Evolutionary conservation across 129 eudicot genomes (phyloP), one percentile per base, ranked within the genome.

Genomic region (Lonicera japonica): DNA sequence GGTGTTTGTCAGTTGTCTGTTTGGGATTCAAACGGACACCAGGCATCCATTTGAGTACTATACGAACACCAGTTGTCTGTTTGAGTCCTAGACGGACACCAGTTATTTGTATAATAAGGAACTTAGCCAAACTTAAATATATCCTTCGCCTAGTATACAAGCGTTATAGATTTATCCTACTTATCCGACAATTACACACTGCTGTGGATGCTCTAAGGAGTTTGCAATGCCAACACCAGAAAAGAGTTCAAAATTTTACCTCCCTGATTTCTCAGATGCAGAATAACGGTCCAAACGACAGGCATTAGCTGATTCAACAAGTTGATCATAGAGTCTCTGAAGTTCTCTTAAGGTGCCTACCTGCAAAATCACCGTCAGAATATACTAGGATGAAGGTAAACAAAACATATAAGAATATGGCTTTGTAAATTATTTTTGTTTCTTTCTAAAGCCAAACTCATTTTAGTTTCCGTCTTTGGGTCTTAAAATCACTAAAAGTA

Each of bases 251-350:
- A 9, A 40, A n/a, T 16, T 46, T 74, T 83, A 79, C 99, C 96
- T 94, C 45, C 83, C 73, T 19, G 86, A 36, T 83, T 88, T 92
- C 67, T 85, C 91, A 24, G 86, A 80, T 64, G 89, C 75, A 43
- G 91, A 79, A 77, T 94, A 85, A 18, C 95, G 87, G 73, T 94
- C 99, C 78, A 94, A 73, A 56, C 80, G 85, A 63, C 99, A 94
- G 62, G 79, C 77, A 71, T 82, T 79, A 53, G 92, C 86, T 53
- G 80, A 82, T 56, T 83, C 71, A 65, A 94, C 92, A 66, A 94
- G 99, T 76, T 88, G 89, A 68, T 94, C 89, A 63, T 85, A 94
- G 5, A 88, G 89, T 61, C 99, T 82, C 73, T 88, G 99, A 70
- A 94, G 80, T 75, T 94, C 89, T 77, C 72, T 80, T 63, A 94